Evolutionary conservation across 23 red algal genomes (phyloP).

Genomic region (Pyropia haitanensis): DNA sequence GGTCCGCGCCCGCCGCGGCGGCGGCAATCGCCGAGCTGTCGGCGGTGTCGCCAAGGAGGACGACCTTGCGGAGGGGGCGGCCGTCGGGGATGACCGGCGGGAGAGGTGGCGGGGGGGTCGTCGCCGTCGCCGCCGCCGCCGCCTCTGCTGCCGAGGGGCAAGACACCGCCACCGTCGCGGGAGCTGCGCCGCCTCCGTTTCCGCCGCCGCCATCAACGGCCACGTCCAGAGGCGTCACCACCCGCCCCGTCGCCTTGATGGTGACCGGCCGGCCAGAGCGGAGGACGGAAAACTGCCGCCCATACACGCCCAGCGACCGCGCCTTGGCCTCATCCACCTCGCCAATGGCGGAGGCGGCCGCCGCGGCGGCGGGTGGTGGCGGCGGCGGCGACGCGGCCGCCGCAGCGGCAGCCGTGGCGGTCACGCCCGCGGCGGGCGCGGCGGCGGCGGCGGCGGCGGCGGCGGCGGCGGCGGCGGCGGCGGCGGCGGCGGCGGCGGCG

Average conservation of each 20-base stretch:
- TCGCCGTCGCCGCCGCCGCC: not conserved
- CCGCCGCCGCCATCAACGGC: not conserved
- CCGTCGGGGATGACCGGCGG: not conserved
- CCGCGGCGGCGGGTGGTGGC: not conserved
- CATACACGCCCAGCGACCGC: conserved; percentile 55
- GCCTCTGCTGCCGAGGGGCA: not conserved
- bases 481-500: not conserved
- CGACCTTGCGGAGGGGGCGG: conserved; percentile 30
- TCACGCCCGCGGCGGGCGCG: not conserved
- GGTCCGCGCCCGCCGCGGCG: conserved; percentile 35
- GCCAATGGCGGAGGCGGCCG: not conserved
- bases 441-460: not conserved
- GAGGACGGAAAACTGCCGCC: conserved; percentile 53
- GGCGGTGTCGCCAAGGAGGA: conserved; percentile 76
- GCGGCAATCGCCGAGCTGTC: conserved; percentile 47
- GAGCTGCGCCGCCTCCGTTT: not conserved
- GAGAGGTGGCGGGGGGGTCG: not conserved
- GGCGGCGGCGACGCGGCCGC: too few species aligned
- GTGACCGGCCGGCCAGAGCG: conserved; percentile 43
- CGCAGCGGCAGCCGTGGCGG: too few species aligned
- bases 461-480: not conserved
- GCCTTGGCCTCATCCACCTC: conserved; percentile 64
- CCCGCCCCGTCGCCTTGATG: conserved; percentile 23
- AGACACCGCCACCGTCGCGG: not conserved
- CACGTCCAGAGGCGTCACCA: conserved; percentile 46